Evolutionary conservation across 139 green algal genomes (phyloP).

Genomic region (Pseudopediastrum boryanum): DNA sequence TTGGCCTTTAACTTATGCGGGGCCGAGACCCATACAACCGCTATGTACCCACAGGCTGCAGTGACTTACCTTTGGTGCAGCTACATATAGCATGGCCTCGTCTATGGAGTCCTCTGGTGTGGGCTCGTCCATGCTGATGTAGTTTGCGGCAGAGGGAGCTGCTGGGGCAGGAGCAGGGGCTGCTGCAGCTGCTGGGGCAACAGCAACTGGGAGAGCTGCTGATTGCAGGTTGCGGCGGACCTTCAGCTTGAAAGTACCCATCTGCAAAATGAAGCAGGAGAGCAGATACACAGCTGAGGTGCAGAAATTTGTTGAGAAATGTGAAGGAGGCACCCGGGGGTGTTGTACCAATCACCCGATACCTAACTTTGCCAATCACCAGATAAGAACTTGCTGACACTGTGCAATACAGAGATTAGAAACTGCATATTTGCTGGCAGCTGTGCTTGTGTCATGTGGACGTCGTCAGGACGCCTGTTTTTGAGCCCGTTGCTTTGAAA

Average conservation of each 20-base stretch:
- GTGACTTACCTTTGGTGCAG: slow-evolving; percentile 71
- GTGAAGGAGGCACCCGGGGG: neutral
- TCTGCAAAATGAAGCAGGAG: slow-evolving; percentile 39
- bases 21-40: no score
- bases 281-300: neutral
- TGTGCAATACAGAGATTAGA: neutral
- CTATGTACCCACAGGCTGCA: no score
- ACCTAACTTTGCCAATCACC: neutral
- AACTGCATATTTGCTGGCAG: neutral
- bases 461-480: no score
- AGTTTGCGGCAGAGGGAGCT: slow-evolving; percentile 11
- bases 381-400: neutral
- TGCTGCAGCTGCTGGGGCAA: slow-evolving; percentile 19
- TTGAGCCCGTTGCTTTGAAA: no score
- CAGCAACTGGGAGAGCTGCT: slow-evolving; percentile 5
- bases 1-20: no score
- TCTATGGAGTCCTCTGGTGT: slow-evolving; percentile 63
- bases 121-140: slow-evolving; percentile 49
- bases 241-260: slow-evolving; percentile 77
- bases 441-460: neutral
- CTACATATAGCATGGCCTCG: slow-evolving; percentile 75
- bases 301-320: neutral
- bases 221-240: slow-evolving; percentile 63
- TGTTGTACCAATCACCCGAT: neutral
- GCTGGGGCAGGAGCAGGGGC: slow-evolving; percentile 18